Evolutionary conservation across 345 rosid genomes (phyloP), one percentile per base, ranked within the genome.

Genomic region (Citrus reticulata): DNA sequence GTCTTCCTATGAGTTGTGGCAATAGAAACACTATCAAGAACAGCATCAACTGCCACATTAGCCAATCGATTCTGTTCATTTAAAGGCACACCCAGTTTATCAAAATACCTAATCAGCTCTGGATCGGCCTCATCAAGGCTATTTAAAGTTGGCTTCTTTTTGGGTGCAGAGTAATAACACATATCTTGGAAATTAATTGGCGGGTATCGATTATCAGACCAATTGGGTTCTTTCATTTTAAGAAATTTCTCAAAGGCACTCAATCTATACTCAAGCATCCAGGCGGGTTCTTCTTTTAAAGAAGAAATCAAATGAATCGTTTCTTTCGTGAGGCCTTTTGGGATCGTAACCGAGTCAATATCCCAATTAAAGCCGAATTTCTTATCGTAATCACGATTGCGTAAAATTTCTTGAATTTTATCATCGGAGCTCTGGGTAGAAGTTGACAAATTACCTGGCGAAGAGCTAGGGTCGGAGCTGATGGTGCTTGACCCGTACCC

Each of bases 101-200:
- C 94, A 77, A 92, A 95, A 84, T 95, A 93, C 87, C 29, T 89
- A 49, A 93, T 69, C 40, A 91, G 84, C 79, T 89, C 90, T 4
- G 99, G 99, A 76, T 94, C 97, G 59, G 91, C 98, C 87, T 95
- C 97, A 57, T 95, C 97, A 8, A 93, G 84, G 79, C 94, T 90
- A 69, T 89, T 91, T 89, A 92, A 87, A 74, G 89, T 82, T 3
- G 95, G 94, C 73, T 95, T 95, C 88, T 85, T 92, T 77, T 91
- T 89, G 11, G 98, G 95, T 66, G 98, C 99, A 7, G 99, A 94
- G 80, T 96, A 93, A 78, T 93, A 96, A 80, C 97, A 92, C 24
- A 95, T 76, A 74, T 96, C 92, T 80, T 94, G 98, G 82, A 94
- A 92, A 81, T 96, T 76, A 64, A 96, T 91, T 0, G 89, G 77